Percentiles rank a stretch among this genome's conserved stretches.
phyloP scores from a whole-genome alignment of 129 eudicot species.

The Flaveria ramosissima region DNA sequence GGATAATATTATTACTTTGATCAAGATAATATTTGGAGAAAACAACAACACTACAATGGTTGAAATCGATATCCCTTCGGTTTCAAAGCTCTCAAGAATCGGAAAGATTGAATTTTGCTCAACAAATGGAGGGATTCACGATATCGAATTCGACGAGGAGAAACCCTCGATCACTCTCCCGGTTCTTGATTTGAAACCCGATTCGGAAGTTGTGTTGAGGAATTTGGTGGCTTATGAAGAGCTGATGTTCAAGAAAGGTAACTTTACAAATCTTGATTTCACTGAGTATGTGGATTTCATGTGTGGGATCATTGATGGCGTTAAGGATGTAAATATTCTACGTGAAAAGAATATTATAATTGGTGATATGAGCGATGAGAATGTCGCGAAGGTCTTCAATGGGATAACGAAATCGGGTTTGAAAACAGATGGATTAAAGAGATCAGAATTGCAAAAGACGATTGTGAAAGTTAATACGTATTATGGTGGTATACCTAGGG shows the following conservation, averaged over 20 bases:
- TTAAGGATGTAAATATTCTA: conserved; percentile 30
- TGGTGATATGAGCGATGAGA: conserved; percentile 31
- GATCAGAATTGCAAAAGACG: conserved; percentile 25
- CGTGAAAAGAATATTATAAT: conserved; percentile 23
- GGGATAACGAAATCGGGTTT: conserved; percentile 29
- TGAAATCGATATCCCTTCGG: conserved; percentile 34
- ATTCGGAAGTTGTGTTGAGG: conserved; percentile 34
- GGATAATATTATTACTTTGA: conserved; percentile 22
- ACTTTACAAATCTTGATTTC: conserved; percentile 27
- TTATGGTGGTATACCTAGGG: conserved; percentile 26
- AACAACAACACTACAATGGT: not conserved
- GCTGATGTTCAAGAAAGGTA: conserved; percentile 22
- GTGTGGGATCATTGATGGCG: conserved; percentile 40
- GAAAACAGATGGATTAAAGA: not conserved
- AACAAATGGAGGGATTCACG: conserved; percentile 30
- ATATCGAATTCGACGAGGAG: conserved; percentile 27
- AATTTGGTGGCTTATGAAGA: conserved; percentile 37
- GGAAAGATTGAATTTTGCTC: conserved; percentile 28
- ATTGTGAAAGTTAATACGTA: conserved; percentile 10
- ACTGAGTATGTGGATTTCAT: conserved; percentile 37
- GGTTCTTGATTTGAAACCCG: conserved; percentile 18
- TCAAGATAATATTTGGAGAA: conserved; percentile 21
- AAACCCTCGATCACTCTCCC: conserved; percentile 28
- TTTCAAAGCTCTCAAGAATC: conserved; percentile 19
- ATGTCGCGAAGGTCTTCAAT: conserved; percentile 27